Evolutionary conservation across 140 eudicot genomes (phyloP), one percentile per base, ranked within the genome.

Genomic region (Erigeron philadelphicus): DNA sequence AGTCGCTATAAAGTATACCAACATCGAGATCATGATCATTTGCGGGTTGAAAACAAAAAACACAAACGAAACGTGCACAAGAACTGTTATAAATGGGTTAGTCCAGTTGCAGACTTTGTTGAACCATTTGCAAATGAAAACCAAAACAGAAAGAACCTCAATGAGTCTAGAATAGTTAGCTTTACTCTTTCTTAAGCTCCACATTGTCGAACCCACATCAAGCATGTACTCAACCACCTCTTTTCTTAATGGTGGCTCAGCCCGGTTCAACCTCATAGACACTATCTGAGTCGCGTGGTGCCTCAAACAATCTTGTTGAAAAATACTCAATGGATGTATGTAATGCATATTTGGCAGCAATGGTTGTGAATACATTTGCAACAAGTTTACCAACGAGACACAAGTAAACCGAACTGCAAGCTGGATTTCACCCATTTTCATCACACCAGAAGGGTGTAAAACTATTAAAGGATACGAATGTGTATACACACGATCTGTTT

Each of bases 141-240:
- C 67, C 0, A 82, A 9, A 55, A 68, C 53, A 5, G 83, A 75
- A 9, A 84, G 56, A 42, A 84, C 80, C 42, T 49, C 70, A 3
- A 81, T 66, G 1, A 84, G 61, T 73, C 88, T 61, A 52, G 18
- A 74, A 53, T 75, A 78, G 67, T 82, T 82, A 21, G 95, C 95
- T 72, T 80, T 84, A 66, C 86, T 82, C 80, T 82, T 82, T 42
- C 90, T 35, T 11, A 82, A 50, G 19, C 95, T 84, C 88, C 90
- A 87, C 83, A 82, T 70, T 64, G 60, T 74, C 40, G 95, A 87
- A 38, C 88, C 86, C 57, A 82, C 86, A 19, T 84, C 95, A 41
- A 87, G 95, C 95, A 87, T 87, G 70, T 80, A 84, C 68, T 87
- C 90, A 2, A 87, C 90, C 25, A 84, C 90, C 64, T 87, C 95